Conservation (phyloP, 192 early-diverging fungal genomes). For the Entomortierella beljakovae region DNA sequence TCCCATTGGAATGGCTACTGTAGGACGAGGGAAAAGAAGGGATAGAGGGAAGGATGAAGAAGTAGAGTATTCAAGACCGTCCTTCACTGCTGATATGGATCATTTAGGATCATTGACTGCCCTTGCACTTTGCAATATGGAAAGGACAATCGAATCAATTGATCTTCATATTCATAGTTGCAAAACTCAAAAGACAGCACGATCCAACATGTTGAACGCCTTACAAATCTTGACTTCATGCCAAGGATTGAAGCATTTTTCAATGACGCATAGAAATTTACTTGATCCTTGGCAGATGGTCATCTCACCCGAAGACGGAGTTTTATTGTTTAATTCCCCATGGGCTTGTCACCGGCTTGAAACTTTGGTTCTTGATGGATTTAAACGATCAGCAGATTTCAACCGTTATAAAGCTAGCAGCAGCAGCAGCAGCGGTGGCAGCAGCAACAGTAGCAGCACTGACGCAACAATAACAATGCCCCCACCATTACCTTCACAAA, state of each 20-base stretch:
- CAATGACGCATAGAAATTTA: not conserved
- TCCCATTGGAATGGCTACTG: no score
- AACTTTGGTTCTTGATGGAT: not conserved
- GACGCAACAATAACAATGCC: no score
- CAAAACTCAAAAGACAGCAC: not conserved
- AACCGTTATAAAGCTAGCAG: not conserved
- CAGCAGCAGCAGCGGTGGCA: not conserved
- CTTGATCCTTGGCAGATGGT: not conserved
- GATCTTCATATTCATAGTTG: not conserved
- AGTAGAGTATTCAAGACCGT: not conserved
- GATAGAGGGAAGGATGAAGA: not conserved
- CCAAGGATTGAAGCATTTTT: not conserved
- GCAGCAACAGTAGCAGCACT: no score
- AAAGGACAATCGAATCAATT: not conserved
- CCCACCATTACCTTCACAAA: no score
- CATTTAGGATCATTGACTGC: not conserved
- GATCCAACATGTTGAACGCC: slow-evolving; percentile 1
- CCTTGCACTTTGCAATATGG: not conserved
- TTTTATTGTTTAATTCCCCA: not conserved
- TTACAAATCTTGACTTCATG: not conserved
- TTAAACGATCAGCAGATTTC: not conserved
- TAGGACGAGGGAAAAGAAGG: not conserved
- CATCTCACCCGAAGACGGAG: not conserved
- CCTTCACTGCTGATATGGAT: not conserved
- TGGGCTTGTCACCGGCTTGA: not conserved